Percentiles rank a stretch among this genome's conserved stretches.
Conservation (phyloP, 306 rosid species). For the Cicer bijugum region DNA sequence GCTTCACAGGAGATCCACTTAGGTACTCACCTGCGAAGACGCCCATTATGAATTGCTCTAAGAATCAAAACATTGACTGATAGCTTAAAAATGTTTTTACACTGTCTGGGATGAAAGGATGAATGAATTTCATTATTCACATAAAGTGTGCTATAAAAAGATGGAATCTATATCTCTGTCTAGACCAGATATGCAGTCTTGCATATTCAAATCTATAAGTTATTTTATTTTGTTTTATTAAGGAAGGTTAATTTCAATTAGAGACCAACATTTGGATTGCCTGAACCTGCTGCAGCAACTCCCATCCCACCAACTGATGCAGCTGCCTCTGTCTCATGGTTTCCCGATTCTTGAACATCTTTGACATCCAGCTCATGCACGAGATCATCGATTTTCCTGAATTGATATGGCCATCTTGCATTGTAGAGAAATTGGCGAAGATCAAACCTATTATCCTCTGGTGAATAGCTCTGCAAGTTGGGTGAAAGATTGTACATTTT, state of each 20-base stretch:
- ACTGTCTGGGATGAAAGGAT: conserved; percentile 1
- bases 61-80: neutral
- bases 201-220: conserved; percentile 5
- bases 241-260: conserved; percentile 35
- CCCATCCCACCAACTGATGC: conserved; percentile 80
- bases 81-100: neutral
- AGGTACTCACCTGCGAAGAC: too few relatives aligned
- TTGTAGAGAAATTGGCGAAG: conserved; percentile 90
- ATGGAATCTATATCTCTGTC: conserved; percentile 14
- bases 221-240: conserved; percentile 30
- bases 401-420: conserved; percentile 92
- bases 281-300: conserved; percentile 92
- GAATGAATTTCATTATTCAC: conserved; percentile 31
- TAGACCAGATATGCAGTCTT: conserved; percentile 28
- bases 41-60: too few relatives aligned
- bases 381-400: conserved; percentile 82
- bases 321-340: conserved; percentile 50
- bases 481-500: conserved; percentile 31
- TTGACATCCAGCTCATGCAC: conserved; percentile 64
- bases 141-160: neutral
- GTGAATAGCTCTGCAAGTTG: conserved; percentile 84
- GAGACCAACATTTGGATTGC: conserved; percentile 85
- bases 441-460: conserved; percentile 90
- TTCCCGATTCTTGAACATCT: conserved; percentile 50
- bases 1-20: too few relatives aligned